Evolutionary conservation across 345 rosid species (phyloP), one percentile per base, ranked within the genome.

Genomic region (Salix suchowensis): DNA sequence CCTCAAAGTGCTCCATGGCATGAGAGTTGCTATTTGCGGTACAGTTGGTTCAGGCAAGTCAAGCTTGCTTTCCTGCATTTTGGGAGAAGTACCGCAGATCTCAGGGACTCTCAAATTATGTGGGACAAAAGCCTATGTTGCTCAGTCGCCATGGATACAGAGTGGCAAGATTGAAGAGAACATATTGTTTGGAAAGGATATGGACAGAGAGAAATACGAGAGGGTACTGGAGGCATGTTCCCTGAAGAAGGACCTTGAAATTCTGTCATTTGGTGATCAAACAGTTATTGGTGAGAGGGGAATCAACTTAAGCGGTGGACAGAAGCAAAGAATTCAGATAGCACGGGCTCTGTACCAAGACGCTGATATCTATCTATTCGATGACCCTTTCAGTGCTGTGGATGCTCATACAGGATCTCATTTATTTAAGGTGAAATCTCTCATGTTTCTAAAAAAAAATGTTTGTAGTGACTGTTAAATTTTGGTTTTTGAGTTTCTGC

Each of bases 251-350:
- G 86, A 85, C 71, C 24, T 85, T 65, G 86, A 85, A 78, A 80
- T 80, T 16, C 75, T 85, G 11, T 30, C 86, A 39, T 81, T 80
- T 68, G 88, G 89, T 42, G 89, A 85, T 67, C 88, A 81, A 77
- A 83, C 88, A 0, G 78, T 74, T 13, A 86, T 87, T 61, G 89
- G 89, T 7, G 88, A 87, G 75, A 77, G 89, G 58, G 88, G 89
- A 15, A 81, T 87, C 71, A 85, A 87, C 48, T 68, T 86, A 78
- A 86, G 86, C n/a, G 87, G 87, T 26, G 82, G 85, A 44, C 87
- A 85, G 76, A 86, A 86, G 77, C 85, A 86, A 65, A 82, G 87
- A 74, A 78, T 86, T 60, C 87, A 84, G 58, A 80, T 86, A 61
- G 89, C 89, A 0, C 82, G 87, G 1, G 89, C 87, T 42, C 66